Conservation (phyloP, 768 basidiomycete species). For the Russula dissimulans region DNA sequence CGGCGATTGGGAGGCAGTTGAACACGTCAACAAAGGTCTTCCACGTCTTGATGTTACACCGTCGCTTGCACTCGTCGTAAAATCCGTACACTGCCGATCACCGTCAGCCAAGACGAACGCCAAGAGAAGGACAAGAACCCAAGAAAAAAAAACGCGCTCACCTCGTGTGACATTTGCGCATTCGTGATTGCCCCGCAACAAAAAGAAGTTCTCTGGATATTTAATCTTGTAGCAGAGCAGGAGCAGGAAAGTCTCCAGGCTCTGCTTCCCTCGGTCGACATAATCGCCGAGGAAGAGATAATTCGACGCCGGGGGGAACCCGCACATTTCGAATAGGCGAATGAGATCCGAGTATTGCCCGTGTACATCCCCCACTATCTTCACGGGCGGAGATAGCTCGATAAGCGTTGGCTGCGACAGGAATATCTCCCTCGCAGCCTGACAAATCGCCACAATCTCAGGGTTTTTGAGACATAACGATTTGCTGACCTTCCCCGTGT, state of each 20-base stretch:
- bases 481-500: conserved; percentile 97
- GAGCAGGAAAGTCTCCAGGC: conserved; percentile 93
- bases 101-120: conserved; percentile 5
- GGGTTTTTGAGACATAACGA: conserved; percentile 91
- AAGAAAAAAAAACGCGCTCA: conserved; percentile 30
- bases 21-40: conserved; percentile 99
- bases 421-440: conserved; percentile 93
- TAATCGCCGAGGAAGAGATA: conserved; percentile 99
- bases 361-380: conserved; percentile 98
- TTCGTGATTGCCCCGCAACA: conserved; percentile 96
- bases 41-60: conserved; percentile 99
- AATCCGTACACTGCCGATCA: conserved; percentile 82
- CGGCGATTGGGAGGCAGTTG: conserved; percentile 97
- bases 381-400: conserved; percentile 95
- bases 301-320: conserved; percentile 93
- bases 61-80: conserved; percentile 99
- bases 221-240: conserved; percentile 99
- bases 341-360: conserved; percentile 99
- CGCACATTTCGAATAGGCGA: conserved; percentile 98
- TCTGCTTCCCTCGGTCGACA: conserved; percentile 97
- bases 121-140: not conserved
- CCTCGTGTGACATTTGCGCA: conserved; percentile 99
- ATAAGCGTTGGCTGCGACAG: conserved; percentile 94
- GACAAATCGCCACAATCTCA: conserved; percentile 90
- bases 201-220: conserved; percentile 99